phyloP scores from a whole-genome alignment of 163 green algal genomes.

The Chloromonas sp. region DNA sequence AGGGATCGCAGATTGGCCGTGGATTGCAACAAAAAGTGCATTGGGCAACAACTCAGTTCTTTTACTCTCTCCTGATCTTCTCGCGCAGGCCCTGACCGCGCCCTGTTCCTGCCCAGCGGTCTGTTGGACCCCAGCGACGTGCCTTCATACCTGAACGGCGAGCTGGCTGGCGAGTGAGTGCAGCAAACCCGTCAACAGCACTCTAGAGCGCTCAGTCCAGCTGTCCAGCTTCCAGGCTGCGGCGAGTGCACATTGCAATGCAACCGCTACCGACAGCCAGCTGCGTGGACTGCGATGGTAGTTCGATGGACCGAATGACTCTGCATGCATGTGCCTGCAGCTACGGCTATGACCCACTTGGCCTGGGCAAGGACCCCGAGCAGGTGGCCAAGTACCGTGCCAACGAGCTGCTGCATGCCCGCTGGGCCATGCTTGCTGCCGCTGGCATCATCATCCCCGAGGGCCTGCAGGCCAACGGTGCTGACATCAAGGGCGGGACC shows the following conservation, averaged over 20 bases:
- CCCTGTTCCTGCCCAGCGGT: constrained; percentile 81
- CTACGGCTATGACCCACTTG: constrained; percentile 93
- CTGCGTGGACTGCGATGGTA: neutral
- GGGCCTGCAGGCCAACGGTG: constrained; percentile 87
- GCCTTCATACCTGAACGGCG: constrained; percentile 84
- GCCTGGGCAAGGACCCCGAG: constrained; percentile 79
- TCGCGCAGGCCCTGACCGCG: constrained; percentile 66
- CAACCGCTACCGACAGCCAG: neutral
- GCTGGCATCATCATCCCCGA: constrained; percentile 94
- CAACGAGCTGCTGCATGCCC: constrained; percentile 89
- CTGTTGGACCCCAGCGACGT: constrained; percentile 78
- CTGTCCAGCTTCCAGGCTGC: neutral
- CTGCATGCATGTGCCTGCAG: constrained; percentile 26
- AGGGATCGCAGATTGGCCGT: neutral
- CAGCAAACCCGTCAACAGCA: neutral
- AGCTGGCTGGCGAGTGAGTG: constrained; percentile 81
- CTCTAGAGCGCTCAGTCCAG: neutral
- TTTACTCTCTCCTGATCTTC: neutral
- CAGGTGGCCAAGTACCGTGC: constrained; percentile 82
- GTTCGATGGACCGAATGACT: neutral
- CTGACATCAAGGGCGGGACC: constrained; percentile 75
- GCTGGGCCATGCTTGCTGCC: constrained; percentile 92
- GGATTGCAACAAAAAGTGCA: neutral
- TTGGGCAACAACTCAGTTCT: too few relatives aligned
- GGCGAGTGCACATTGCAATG: too few relatives aligned